Base-by-base conservation (phyloP, 768 basidiomycete genomes). In the Leucocoprinus leucothites region DNA sequence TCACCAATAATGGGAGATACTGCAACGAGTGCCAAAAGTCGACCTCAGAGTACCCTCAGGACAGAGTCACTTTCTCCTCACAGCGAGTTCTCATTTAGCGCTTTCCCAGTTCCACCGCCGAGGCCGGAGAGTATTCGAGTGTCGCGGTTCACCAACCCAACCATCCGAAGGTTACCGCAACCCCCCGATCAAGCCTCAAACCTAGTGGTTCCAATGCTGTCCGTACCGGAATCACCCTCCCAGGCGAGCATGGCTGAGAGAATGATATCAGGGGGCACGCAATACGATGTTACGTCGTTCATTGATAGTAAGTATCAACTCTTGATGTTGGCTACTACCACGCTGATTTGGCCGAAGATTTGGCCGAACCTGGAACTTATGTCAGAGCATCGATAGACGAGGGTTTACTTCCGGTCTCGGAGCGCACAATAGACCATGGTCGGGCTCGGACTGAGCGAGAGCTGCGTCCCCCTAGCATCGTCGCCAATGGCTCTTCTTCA, bases 241-340 rank as follows among this genome's bases (percentile, higher is more conserved):
- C 59, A 58, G 40, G 44, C 48, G 45, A 57, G 55, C 13, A 38
- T 56, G 45, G 14, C 54, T 41, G 51, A 59, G 19, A 66, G 70
- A 53, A 63, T 68, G 46, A 69, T 72, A 42, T 81, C 82, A n/a
- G 68, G 63, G 9, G 82, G 72, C 13, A 84, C 78, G 0, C 81
- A 79, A 56, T 87, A 82, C 61, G 87, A 89, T 56, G 85, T 89
- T 18, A 89, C 87, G 14, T 89, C 87, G 1, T 89, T 89, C 63
- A 86, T 89, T 59, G 82, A 72, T 53, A 70, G 78, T 79, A 51
- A 65, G 70, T 61, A 7, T 22, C 26, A 34, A 56, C 59, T 5
- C 11, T 53, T 40, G 11, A 46, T 48, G 14, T 49, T 51, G 18
- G 50, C 38, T 34, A 47, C 53, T 51, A n/a, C 53, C 25, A 35